Percentiles rank a stretch among this genome's conserved stretches.
These are phyloP conservation scores for Rhododendron molle DNA, from an alignment of 148 eudicot genomes.

Conservation along the genomic window DNA sequence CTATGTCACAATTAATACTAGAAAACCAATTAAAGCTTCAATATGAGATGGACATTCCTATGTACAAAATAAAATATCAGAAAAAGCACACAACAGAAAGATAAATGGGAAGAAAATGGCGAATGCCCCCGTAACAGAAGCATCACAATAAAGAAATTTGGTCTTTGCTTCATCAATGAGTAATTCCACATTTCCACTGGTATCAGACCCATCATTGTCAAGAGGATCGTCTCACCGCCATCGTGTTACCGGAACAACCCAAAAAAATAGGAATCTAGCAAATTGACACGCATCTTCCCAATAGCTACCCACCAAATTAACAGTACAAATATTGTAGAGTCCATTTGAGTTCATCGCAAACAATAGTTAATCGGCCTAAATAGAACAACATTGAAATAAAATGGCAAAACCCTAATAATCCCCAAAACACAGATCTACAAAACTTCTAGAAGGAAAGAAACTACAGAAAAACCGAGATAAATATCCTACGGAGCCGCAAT, in stretches of 20 bases:
- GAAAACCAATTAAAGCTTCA: too few relatives aligned
- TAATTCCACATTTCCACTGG: neutral
- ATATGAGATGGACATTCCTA: too few relatives aligned
- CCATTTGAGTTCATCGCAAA: neutral
- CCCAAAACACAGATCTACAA: neutral
- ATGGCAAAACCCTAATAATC: neutral
- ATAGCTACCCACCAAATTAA: neutral
- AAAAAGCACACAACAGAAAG: too few relatives aligned
- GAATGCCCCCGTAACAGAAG: too few relatives aligned
- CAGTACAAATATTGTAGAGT: neutral
- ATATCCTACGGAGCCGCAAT: conserved; percentile 2
- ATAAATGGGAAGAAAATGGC: too few relatives aligned
- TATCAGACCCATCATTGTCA: neutral
- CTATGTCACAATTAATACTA: too few relatives aligned
- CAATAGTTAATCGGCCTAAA: neutral
- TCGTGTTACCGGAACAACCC: neutral
- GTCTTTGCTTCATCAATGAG: too few relatives aligned
- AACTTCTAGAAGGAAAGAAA: neutral
- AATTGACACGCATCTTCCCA: too few relatives aligned
- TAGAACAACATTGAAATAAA: neutral
- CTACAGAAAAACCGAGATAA: neutral
- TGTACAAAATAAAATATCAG: too few relatives aligned
- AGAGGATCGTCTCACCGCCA: neutral
- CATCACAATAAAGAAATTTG: too few relatives aligned
- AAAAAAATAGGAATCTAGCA: too few relatives aligned